phyloP scores from a whole-genome alignment of 2,329 filamentous ascomycete genomes.

The Paecilomyces variotii region DNA sequence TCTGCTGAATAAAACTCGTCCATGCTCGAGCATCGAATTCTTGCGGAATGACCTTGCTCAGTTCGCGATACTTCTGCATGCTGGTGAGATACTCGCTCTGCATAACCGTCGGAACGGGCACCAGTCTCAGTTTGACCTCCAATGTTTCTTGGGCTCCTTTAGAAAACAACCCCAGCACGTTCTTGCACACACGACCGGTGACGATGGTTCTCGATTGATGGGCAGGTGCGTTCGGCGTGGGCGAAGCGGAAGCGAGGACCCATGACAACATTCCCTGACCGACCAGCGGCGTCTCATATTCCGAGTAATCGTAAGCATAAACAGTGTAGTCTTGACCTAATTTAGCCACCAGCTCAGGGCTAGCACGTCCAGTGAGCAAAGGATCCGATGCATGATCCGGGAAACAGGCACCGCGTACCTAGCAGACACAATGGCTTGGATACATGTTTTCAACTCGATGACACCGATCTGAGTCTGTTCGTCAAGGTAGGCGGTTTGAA shows the following conservation, averaged over 20 bases:
- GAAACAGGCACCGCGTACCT: constrained; percentile 36
- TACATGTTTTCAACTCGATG: constrained; percentile 77
- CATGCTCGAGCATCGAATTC: constrained; percentile 67
- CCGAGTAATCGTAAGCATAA: constrained; percentile 94
- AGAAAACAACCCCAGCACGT: constrained; percentile 73
- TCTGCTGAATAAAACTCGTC: constrained; percentile 67
- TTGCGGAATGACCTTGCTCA: constrained; percentile 50
- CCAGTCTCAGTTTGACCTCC: constrained; percentile 84
- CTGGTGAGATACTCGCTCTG: constrained; percentile 54
- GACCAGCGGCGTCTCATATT: constrained; percentile 84
- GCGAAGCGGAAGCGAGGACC: constrained; percentile 57
- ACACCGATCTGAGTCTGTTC: constrained; percentile 75
- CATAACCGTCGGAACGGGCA: constrained; percentile 60
- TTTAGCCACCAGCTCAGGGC: constrained; percentile 75
- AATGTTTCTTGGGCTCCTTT: constrained; percentile 76
- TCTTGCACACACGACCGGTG: constrained; percentile 84
- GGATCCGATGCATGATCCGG: not conserved
- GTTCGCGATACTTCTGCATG: constrained; percentile 53
- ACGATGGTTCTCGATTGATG: constrained; percentile 60
- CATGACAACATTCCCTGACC: constrained; percentile 93
- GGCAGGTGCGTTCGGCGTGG: constrained; percentile 46
- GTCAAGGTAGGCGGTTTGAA: constrained; percentile 75
- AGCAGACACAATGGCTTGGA: constrained; percentile 67
- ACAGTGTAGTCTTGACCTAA: constrained; percentile 82
- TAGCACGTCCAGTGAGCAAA: constrained; percentile 31